Conservation (phyloP, 305 asterid genomes). For the Fraxinus latifolia region DNA sequence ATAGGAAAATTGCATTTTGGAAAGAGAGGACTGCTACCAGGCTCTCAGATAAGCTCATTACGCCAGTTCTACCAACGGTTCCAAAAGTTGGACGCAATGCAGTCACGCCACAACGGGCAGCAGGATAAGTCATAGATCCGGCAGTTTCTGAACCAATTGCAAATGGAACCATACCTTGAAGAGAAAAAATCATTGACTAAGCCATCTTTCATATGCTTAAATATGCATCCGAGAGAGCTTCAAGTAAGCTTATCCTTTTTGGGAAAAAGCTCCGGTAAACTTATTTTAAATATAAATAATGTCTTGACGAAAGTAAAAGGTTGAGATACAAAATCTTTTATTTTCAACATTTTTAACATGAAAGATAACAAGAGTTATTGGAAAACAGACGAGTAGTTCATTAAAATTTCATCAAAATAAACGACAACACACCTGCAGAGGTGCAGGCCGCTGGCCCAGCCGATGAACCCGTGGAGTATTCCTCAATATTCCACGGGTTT, state of each 20-base stretch:
- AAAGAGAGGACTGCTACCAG: conserved; percentile 45
- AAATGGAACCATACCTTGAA: conserved; percentile 79
- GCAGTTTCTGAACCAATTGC: conserved; percentile 94
- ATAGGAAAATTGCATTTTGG: background rate
- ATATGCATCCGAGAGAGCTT: background rate
- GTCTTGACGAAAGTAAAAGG: background rate
- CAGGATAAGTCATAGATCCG: conserved; percentile 88
- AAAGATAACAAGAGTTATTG: background rate
- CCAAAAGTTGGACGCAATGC: conserved; percentile 91
- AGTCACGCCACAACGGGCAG: conserved; percentile 87
- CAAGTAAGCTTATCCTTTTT: background rate
- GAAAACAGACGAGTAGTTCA: background rate
- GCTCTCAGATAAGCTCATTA: conserved; percentile 88
- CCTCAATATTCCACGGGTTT: conserved; percentile 96
- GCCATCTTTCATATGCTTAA: background rate
- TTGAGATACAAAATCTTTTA: background rate
- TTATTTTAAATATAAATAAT: background rate
- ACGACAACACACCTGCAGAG: conserved; percentile 47
- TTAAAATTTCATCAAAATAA: background rate
- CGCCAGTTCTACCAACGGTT: conserved; percentile 82
- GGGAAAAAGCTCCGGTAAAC: background rate
- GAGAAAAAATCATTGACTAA: background rate
- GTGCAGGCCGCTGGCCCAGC: conserved; percentile 93
- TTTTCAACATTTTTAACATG: background rate
- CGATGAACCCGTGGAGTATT: conserved; percentile 86